Conservation (phyloP, 148 eudicot species). For the Chenopodium suecicum region DNA sequence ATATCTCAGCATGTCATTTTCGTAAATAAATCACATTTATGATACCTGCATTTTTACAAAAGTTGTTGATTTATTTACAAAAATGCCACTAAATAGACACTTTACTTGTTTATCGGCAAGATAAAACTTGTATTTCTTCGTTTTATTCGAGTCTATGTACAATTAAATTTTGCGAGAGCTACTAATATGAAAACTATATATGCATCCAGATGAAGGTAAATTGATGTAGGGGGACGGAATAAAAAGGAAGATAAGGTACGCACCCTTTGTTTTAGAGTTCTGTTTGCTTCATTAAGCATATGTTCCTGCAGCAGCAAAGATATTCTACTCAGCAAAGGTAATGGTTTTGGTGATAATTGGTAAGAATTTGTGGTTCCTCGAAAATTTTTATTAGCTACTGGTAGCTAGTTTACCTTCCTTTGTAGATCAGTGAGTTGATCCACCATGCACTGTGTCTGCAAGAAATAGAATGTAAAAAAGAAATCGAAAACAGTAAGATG, state of each 20-base stretch:
- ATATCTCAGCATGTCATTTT: too few relatives aligned
- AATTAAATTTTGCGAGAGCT: too few relatives aligned
- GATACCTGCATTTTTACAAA: too few relatives aligned
- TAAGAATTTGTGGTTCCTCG: neutral
- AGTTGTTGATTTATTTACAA: too few relatives aligned
- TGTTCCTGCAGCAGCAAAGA: constrained; percentile 55
- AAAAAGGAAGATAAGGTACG: constrained; percentile 11
- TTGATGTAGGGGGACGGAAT: neutral
- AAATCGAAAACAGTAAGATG: neutral
- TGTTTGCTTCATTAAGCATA: constrained; percentile 78
- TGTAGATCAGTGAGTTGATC: constrained; percentile 84
- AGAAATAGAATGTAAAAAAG: neutral
- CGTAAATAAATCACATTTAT: too few relatives aligned
- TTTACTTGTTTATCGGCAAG: too few relatives aligned
- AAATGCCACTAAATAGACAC: too few relatives aligned
- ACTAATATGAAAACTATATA: neutral
- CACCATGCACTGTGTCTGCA: constrained; percentile 80
- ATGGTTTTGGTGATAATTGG: neutral
- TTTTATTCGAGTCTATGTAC: too few relatives aligned
- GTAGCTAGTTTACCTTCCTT: constrained; percentile 51
- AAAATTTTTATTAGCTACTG: neutral
- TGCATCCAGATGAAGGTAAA: neutral
- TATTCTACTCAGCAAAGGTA: neutral
- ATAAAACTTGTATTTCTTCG: too few relatives aligned
- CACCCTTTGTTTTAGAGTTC: constrained; percentile 70